Conservation (phyloP, 306 rosid genomes). For the Carpinus viminea region DNA sequence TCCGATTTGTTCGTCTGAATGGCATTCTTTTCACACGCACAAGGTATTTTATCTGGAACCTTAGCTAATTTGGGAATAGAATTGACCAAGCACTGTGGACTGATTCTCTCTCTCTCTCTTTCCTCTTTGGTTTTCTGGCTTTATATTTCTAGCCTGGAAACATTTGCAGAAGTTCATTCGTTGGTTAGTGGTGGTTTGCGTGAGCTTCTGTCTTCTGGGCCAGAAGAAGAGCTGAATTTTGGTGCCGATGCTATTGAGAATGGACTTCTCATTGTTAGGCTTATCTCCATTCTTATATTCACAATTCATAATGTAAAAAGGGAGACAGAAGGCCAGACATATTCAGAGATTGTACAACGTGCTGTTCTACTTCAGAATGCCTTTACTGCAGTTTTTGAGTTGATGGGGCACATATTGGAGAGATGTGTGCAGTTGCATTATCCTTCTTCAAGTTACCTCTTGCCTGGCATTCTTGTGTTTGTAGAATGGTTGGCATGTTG, state of each 20-base stretch:
- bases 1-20: constrained; percentile 81
- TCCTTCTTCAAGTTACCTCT: constrained; percentile 71
- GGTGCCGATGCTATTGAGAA: constrained; percentile 67
- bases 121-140: constrained; percentile 4
- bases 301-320: constrained; percentile 73
- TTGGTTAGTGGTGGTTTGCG: constrained; percentile 53
- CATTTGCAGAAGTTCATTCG: constrained; percentile 77
- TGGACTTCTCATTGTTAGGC: constrained; percentile 68
- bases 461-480: constrained; percentile 87
- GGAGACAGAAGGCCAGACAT: constrained; percentile 89
- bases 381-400: constrained; percentile 70
- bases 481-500: constrained; percentile 93
- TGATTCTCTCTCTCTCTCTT: constrained; percentile 6
- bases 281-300: constrained; percentile 71
- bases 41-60: constrained; percentile 46
- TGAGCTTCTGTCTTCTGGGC: constrained; percentile 70
- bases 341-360: constrained; percentile 90
- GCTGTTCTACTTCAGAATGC: constrained; percentile 88
- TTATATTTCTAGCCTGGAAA: constrained; percentile 68
- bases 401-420: constrained; percentile 75
- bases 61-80: not conserved
- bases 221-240: constrained; percentile 65
- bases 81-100: constrained; percentile 5
- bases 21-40: constrained; percentile 94
- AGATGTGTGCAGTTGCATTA: constrained; percentile 67